Conservation (phyloP, 352 stramenopile genomes). For the Hyaloperonospora arabidopsidis region DNA sequence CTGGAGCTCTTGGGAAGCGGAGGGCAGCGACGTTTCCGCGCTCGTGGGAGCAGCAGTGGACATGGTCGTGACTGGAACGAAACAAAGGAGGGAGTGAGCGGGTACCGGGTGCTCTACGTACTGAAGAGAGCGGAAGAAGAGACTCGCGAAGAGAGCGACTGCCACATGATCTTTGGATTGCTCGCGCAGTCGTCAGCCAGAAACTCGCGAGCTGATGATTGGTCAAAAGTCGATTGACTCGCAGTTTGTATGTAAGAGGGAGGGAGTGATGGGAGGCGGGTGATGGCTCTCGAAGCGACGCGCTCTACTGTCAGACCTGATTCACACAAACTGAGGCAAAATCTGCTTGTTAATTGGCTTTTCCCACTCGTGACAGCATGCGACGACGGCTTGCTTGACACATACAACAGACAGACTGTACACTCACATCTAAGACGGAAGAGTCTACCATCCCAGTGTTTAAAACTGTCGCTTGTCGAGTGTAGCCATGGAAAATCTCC, state of each 20-base stretch:
- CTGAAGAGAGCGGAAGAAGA: conserved; percentile 10
- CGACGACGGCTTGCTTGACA: no score
- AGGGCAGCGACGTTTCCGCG: conserved; percentile 1
- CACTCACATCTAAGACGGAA: no score
- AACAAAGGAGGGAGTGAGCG: no score
- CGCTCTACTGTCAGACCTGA: no score
- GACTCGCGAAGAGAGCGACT: conserved; percentile 17
- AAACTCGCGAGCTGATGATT: conserved; percentile 18
- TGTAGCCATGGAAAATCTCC: background rate
- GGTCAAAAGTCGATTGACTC: conserved; percentile 6
- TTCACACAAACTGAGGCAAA: background rate
- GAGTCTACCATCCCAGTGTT: no score
- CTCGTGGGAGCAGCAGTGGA: background rate
- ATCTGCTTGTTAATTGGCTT: background rate
- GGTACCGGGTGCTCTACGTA: background rate
- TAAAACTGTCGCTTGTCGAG: no score
- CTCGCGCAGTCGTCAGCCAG: conserved; percentile 17
- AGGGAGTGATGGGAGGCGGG: background rate
- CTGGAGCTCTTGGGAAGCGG: conserved; percentile 6
- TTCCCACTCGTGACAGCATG: no score
- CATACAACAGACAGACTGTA: no score
- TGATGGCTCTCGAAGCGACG: background rate
- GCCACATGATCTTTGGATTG: conserved; percentile 16
- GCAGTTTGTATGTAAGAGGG: conserved; percentile 1
- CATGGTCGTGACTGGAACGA: no score